A percentile compares a stretch with the other conserved stretches of the same genome.
phyloP scores from a whole-genome alignment of 2,329 filamentous ascomycete species.

The Dothistroma septosporum region DNA sequence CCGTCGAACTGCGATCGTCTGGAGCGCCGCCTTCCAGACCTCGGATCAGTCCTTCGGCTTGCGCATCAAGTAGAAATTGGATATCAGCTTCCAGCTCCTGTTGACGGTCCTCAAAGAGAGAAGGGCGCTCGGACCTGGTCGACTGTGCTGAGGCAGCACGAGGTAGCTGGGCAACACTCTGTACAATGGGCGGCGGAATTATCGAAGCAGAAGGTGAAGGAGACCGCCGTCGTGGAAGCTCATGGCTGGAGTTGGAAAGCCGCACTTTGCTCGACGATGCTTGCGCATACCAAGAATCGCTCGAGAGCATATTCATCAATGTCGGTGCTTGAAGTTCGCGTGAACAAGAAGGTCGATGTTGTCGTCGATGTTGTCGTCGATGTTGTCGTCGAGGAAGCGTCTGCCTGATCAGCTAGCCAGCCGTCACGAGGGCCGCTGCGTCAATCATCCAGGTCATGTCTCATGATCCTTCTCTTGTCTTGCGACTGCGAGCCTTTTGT shows the following conservation, averaged over 20 bases:
- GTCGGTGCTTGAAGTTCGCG: neutral
- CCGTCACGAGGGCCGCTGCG: neutral
- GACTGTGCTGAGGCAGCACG: slow-evolving; percentile 29
- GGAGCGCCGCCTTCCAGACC: slow-evolving; percentile 40
- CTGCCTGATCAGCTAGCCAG: neutral
- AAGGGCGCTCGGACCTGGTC: slow-evolving; percentile 44
- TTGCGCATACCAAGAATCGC: slow-evolving; percentile 30
- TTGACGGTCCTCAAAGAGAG: slow-evolving; percentile 40
- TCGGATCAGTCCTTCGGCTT: slow-evolving; percentile 54
- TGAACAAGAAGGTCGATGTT: neutral
- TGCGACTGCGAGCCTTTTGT: neutral
- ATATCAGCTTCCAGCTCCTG: slow-evolving; percentile 54
- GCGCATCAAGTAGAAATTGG: slow-evolving; percentile 57
- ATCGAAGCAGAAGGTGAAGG: slow-evolving; percentile 33
- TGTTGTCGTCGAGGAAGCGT: neutral
- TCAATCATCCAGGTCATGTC: neutral
- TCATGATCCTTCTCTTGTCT: neutral
- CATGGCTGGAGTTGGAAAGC: slow-evolving; percentile 23
- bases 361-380: neutral
- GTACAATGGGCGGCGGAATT: slow-evolving; percentile 35
- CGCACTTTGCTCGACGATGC: slow-evolving; percentile 23
- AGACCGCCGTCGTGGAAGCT: slow-evolving; percentile 34
- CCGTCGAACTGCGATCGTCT: slow-evolving; percentile 46
- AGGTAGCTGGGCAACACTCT: slow-evolving; percentile 27
- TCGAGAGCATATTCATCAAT: slow-evolving; percentile 6